phyloP scores from a whole-genome alignment of 2,329 filamentous ascomycete species.

The Fusarium aywerte region DNA sequence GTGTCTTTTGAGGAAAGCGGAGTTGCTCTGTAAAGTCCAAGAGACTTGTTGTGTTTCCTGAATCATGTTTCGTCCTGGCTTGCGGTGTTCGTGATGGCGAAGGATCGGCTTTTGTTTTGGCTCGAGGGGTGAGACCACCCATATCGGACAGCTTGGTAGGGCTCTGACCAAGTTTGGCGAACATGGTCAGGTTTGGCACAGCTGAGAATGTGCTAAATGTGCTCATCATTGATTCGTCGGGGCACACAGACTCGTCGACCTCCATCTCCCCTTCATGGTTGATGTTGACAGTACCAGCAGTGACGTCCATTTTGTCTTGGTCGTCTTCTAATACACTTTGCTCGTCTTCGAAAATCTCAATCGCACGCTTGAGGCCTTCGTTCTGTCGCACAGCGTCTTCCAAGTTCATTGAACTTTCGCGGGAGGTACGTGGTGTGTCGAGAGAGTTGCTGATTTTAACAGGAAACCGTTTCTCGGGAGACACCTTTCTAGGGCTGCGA shows the following conservation, averaged over 20 bases:
- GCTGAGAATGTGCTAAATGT: slow-evolving; percentile 91
- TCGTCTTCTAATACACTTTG: slow-evolving; percentile 45
- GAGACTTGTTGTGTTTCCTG: slow-evolving; percentile 76
- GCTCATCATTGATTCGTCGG: slow-evolving; percentile 80
- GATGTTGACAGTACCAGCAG: slow-evolving; percentile 44
- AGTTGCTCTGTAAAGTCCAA: slow-evolving; percentile 89
- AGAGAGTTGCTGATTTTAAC: slow-evolving; percentile 62
- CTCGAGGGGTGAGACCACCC: slow-evolving; percentile 55
- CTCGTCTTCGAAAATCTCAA: slow-evolving; percentile 72
- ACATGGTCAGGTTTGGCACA: slow-evolving; percentile 86
- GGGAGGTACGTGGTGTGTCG: slow-evolving; percentile 35
- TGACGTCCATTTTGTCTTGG: slow-evolving; percentile 44
- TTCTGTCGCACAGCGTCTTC: slow-evolving; percentile 66
- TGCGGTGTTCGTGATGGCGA: slow-evolving; percentile 53
- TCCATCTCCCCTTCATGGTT: slow-evolving; percentile 42
- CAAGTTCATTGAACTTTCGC: slow-evolving; percentile 58
- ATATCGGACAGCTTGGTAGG: slow-evolving; percentile 63
- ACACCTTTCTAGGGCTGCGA: slow-evolving; percentile 60
- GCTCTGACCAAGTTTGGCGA: slow-evolving; percentile 77
- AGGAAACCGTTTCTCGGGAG: slow-evolving; percentile 69
- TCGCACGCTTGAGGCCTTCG: slow-evolving; percentile 66
- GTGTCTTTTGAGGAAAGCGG: slow-evolving; percentile 61
- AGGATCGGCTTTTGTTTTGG: slow-evolving; percentile 46
- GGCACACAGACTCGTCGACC: slow-evolving; percentile 57
- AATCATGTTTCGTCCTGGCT: slow-evolving; percentile 55